Evolutionary conservation across 441 rosid species (phyloP).

Genomic region (Brassica balearica): DNA sequence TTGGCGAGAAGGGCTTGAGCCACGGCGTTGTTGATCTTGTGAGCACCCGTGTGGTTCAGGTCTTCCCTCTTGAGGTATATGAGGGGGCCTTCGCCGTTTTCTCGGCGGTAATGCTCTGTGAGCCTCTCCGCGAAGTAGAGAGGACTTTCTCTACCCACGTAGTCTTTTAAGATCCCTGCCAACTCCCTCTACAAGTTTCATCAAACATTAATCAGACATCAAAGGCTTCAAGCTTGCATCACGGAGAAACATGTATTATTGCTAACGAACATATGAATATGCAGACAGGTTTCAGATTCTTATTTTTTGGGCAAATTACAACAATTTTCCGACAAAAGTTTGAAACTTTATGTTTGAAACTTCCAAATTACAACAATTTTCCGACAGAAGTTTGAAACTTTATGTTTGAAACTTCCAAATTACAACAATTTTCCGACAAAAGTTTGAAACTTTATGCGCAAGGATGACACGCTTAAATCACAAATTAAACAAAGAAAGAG

Average conservation of each 20-base stretch:
- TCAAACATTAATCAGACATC: conserved; percentile 19
- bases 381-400: background rate
- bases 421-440: background rate
- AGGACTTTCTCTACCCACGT: conserved; percentile 92
- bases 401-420: background rate
- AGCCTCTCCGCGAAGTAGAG: conserved; percentile 93
- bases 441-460: background rate
- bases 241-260: background rate
- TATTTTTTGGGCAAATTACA: background rate
- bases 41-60: conserved; percentile 93
- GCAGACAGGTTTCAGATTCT: background rate
- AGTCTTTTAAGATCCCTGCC: conserved; percentile 78
- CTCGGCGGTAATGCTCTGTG: conserved; percentile 72
- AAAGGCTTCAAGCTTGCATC: background rate
- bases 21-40: conserved; percentile 91
- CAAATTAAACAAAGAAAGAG: background rate
- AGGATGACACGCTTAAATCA: background rate
- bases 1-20: conserved; percentile 94
- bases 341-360: background rate
- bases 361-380: background rate
- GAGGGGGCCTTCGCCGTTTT: conserved; percentile 80
- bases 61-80: conserved; percentile 95
- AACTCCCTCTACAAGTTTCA: conserved; percentile 67
- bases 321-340: background rate
- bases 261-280: background rate